phyloP scores from a whole-genome alignment of 108 stramenopile species.

The Discostella pseudostelligera region DNA sequence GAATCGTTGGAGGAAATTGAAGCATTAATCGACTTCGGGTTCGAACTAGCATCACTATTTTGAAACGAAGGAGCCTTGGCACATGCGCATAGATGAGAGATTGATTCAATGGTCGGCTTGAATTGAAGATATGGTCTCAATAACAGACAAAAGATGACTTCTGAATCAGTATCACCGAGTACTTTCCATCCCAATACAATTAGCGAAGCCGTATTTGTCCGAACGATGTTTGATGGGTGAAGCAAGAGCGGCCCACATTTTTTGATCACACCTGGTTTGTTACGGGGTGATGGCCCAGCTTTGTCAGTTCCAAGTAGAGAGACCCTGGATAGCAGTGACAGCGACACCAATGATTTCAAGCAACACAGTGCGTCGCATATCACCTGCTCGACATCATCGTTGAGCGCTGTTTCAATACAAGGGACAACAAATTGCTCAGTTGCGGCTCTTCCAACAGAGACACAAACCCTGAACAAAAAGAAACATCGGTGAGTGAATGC shows the following conservation, averaged over 20 bases:
- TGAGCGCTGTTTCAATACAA: slow-evolving; percentile 90
- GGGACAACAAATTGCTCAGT: slow-evolving; percentile 94
- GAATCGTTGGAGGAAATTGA: not conserved
- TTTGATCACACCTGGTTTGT: slow-evolving; percentile 54
- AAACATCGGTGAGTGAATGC: too few relatives aligned
- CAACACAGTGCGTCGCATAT: slow-evolving; percentile 71
- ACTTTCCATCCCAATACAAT: slow-evolving; percentile 49
- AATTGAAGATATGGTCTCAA: slow-evolving; percentile 73
- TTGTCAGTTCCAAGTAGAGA: slow-evolving; percentile 51
- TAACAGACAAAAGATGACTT: slow-evolving; percentile 64
- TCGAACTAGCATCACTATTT: not conserved
- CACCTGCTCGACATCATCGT: slow-evolving; percentile 87
- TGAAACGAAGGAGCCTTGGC: slow-evolving; percentile 19
- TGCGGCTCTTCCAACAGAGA: slow-evolving; percentile 86
- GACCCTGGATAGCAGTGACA: slow-evolving; percentile 62
- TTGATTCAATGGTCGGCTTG: slow-evolving; percentile 40
- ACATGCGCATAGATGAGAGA: slow-evolving; percentile 30
- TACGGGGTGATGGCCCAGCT: slow-evolving; percentile 15
- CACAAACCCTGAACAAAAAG: slow-evolving; percentile 56
- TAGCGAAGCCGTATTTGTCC: slow-evolving; percentile 44
- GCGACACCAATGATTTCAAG: slow-evolving; percentile 57
- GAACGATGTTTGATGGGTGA: slow-evolving; percentile 64
- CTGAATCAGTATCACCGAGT: slow-evolving; percentile 66
- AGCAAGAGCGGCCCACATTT: slow-evolving; percentile 75
- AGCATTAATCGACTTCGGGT: not conserved